Base-by-base conservation (phyloP, 1,284 basidiomycete species). In the Cerioporus squamosus region DNA sequence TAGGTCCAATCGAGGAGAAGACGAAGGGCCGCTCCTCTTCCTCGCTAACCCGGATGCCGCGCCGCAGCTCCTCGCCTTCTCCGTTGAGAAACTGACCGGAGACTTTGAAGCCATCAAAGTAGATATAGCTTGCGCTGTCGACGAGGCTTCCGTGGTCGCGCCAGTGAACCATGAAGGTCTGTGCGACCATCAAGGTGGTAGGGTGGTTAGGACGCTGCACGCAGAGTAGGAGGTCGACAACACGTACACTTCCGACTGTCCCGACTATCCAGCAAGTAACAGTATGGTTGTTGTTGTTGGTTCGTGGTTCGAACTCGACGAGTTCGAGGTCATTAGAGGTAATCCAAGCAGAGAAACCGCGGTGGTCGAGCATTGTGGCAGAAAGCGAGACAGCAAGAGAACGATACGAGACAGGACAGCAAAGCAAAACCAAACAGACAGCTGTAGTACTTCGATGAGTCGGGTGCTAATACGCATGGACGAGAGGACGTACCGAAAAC, bases 301-400 rank as follows among this genome's bases (percentile, higher is more conserved):
- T 68, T 2, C 78, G 74, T 10, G 79, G 72, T 17, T 85, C 71
- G 68, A 84, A 84, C 69, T 87, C 85, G 7, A 74, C 77, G 9
- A 88, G 64, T 18, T 72, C 66, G 51, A 74, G 63, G 3, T 78
- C 81, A 38, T 83, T 78, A 42, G 77, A 80, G 33, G 77, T 74
- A 51, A 90, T 83, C 82, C 86, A 90, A 20, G 88, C 86, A 20
- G 83, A 84, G 71, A 88, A 89, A 8, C 79, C 82, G 18, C 79
- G 79, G 70, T 83, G 79, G 1, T 76, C 79, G 55, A 85, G 76
- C 85, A 87, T 84, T 47, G 50, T 61, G 55, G 50, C 42, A 42
- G 43, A 43, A 10, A 46, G 52, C n/a, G 38, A 47, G 10, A 42
- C 29, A 46, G 45, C 38, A 42, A 40, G 45, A 18, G 44, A 46